Conservation (phyloP, 805 yeast species). For the Wickerhamomyces sydowiorum region DNA sequence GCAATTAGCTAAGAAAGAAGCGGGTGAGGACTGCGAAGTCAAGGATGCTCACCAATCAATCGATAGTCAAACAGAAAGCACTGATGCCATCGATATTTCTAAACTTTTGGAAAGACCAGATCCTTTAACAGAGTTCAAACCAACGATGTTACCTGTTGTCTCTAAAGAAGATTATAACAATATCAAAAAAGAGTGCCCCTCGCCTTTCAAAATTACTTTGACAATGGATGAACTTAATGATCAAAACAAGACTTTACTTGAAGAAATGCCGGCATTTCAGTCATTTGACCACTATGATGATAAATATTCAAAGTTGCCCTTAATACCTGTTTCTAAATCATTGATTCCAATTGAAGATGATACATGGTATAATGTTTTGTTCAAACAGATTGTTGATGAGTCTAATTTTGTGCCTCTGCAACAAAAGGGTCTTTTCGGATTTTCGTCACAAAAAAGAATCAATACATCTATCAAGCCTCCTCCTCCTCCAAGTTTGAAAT, state of each 20-base stretch:
- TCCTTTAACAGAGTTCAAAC: slow-evolving; percentile 27
- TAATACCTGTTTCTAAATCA: slow-evolving; percentile 61
- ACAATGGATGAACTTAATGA: slow-evolving; percentile 25
- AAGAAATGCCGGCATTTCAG: slow-evolving; percentile 26
- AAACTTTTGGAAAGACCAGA: slow-evolving; percentile 27
- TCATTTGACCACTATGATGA: slow-evolving; percentile 25
- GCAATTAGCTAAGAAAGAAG: slow-evolving; percentile 17
- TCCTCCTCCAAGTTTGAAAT: slow-evolving; percentile 78
- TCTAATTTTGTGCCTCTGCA: slow-evolving; percentile 32
- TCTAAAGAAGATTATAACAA: slow-evolving; percentile 24
- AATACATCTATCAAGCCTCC: slow-evolving; percentile 75
- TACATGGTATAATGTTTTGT: slow-evolving; percentile 52
- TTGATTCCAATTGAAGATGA: slow-evolving; percentile 61
- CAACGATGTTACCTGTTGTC: slow-evolving; percentile 24
- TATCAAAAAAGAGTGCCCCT: slow-evolving; percentile 5
- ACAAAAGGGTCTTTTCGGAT: slow-evolving; percentile 52
- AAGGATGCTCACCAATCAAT: slow-evolving; percentile 6
- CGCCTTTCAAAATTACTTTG: slow-evolving; percentile 28
- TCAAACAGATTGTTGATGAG: slow-evolving; percentile 41
- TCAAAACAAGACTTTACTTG: slow-evolving; percentile 28
- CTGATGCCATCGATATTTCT: slow-evolving; percentile 31
- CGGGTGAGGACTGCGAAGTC: slow-evolving; percentile 7
- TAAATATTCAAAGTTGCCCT: slow-evolving; percentile 24
- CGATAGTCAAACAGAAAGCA: slow-evolving; percentile 7
- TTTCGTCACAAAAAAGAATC: slow-evolving; percentile 41